A percentile compares a stretch with the other conserved stretches of the same genome.
Conservation (phyloP, 1,284 basidiomycete genomes). For the Cystobasidiaceae sp. region DNA sequence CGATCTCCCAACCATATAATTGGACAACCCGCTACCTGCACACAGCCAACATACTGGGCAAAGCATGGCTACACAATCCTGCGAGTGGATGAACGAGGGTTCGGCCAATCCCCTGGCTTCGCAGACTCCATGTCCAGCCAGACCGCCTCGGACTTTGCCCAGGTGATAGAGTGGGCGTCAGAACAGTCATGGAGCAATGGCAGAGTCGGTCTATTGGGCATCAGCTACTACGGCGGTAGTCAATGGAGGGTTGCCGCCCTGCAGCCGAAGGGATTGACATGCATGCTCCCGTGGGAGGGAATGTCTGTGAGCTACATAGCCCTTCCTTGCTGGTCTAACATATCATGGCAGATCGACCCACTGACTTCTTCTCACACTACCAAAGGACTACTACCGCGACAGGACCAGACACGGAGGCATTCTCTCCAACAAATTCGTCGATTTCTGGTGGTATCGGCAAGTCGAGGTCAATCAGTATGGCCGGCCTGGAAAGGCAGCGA, state of each 20-base stretch:
- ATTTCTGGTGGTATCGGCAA: conserved; percentile 45
- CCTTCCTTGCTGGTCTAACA: no score
- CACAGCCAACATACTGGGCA: conserved; percentile 43
- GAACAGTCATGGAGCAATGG: conserved; percentile 46
- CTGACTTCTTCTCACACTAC: conserved; percentile 43
- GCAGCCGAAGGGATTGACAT: conserved; percentile 44
- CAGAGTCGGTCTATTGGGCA: conserved; percentile 45
- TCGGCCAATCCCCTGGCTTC: conserved; percentile 40
- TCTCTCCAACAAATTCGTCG: conserved; percentile 43
- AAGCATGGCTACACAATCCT: conserved; percentile 45
- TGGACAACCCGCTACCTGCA: no score
- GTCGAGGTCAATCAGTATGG: conserved; percentile 46
- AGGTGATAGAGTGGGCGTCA: conserved; percentile 46
- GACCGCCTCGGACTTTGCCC: conserved; percentile 44
- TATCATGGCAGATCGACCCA: no score
- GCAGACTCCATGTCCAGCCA: conserved; percentile 44
- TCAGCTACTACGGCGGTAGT: conserved; percentile 44
- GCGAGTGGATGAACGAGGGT: conserved; percentile 45
- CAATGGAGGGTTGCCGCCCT: conserved; percentile 47
- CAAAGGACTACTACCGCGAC: conserved; percentile 45
- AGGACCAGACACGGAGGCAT: conserved; percentile 45
- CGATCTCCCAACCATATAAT: no score
- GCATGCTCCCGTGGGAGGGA: conserved; percentile 46
- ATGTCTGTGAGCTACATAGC: no score
- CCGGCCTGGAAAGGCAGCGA: conserved; percentile 33